These are phyloP conservation scores for Psilocybe azurescens DNA, from an alignment of 768 basidiomycete species.

Conservation along the genomic window DNA sequence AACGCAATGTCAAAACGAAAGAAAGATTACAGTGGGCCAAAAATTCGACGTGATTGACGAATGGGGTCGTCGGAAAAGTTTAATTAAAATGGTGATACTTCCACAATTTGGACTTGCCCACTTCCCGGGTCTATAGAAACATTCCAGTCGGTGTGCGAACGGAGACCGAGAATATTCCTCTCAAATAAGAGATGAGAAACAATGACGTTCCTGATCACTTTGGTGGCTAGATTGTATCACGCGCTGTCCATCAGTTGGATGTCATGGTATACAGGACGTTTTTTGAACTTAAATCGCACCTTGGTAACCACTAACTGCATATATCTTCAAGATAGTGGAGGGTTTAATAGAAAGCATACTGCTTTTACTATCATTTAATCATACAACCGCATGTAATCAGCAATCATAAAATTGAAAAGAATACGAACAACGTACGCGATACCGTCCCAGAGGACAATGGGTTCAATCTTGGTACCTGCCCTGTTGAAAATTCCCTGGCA, in stretches of 20 bases:
- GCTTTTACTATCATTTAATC: too few relatives aligned
- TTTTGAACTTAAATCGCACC: too few relatives aligned
- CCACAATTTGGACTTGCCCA: too few relatives aligned
- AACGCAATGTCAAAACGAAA: too few relatives aligned
- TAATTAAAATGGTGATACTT: too few relatives aligned
- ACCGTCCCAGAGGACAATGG: background rate
- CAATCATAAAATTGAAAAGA: background rate
- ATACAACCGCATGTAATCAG: too few relatives aligned
- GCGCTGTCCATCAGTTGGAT: too few relatives aligned
- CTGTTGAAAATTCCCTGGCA: background rate
- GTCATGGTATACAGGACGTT: too few relatives aligned
- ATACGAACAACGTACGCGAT: background rate
- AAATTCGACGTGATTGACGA: too few relatives aligned
- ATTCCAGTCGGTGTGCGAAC: background rate
- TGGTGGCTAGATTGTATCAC: background rate
- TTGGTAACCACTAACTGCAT: background rate
- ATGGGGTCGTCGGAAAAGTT: too few relatives aligned
- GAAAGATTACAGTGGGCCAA: too few relatives aligned
- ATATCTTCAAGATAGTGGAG: background rate
- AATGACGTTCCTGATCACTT: background rate
- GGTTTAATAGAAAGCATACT: background rate
- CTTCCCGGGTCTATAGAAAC: background rate
- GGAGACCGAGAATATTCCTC: background rate
- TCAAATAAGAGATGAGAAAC: background rate
- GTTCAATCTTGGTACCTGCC: background rate